Percentiles rank a stretch among this genome's conserved stretches.
These are phyloP conservation scores for Lojkania enalia DNA, from an alignment of 2,329 filamentous ascomycete species.

Conservation along the genomic window DNA sequence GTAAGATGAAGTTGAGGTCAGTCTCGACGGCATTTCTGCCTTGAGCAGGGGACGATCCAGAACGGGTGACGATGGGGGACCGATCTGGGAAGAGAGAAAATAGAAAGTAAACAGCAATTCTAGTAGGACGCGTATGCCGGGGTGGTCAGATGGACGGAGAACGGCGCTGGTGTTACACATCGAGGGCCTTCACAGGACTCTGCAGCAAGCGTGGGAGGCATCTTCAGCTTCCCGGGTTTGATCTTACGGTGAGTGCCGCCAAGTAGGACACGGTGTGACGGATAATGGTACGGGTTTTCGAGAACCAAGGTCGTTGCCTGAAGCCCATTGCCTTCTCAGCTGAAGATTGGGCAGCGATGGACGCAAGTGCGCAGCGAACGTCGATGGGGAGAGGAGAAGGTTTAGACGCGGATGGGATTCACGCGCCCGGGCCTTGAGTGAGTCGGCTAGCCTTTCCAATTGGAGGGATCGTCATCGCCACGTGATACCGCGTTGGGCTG, in stretches of 20 bases:
- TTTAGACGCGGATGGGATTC: background rate
- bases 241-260: slow-evolving; percentile 28
- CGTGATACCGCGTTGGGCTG: no score
- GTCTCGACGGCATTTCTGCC: slow-evolving; percentile 30
- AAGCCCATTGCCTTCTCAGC: slow-evolving; percentile 20
- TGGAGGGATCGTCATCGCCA: no score
- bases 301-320: slow-evolving; percentile 27
- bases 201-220: slow-evolving; percentile 8
- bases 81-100: slow-evolving; percentile 13
- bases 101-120: no score
- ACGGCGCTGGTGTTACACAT: background rate
- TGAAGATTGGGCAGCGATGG: background rate
- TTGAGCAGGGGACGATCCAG: slow-evolving; percentile 24
- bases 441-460: background rate
- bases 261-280: slow-evolving; percentile 8
- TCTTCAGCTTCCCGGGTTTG: slow-evolving; percentile 31
- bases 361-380: background rate
- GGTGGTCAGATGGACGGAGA: slow-evolving; percentile 26
- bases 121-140: background rate
- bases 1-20: slow-evolving; percentile 21
- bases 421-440: background rate
- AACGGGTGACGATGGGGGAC: slow-evolving; percentile 40
- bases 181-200: background rate
- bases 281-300: background rate
- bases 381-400: background rate